These are phyloP conservation scores for Aureobasidium vineae DNA, from an alignment of 2,329 filamentous ascomycete species.

Conservation along the genomic window DNA sequence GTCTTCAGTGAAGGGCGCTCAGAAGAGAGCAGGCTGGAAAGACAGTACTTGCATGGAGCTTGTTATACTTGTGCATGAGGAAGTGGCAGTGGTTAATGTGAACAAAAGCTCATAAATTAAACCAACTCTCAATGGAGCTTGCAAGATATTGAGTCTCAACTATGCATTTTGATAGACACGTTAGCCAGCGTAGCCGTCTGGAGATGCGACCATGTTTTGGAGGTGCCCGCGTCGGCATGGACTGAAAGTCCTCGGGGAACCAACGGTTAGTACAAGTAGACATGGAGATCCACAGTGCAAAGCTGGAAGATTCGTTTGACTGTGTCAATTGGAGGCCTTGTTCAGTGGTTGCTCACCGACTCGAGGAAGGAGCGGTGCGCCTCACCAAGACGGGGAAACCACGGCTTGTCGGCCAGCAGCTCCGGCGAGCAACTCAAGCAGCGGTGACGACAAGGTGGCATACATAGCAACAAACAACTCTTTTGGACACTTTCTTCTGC, in stretches of 20 bases:
- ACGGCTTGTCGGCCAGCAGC: not conserved
- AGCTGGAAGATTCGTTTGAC: not conserved
- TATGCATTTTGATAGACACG: not conserved
- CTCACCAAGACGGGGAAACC: slow-evolving; percentile 19
- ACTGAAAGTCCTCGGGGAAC: not conserved
- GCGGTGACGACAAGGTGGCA: slow-evolving; percentile 14
- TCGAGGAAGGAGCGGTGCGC: slow-evolving; percentile 14
- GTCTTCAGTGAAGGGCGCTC: too few relatives aligned
- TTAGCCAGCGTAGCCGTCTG: not conserved
- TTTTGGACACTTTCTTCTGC: not conserved
- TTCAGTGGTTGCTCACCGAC: not conserved
- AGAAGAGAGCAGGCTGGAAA: too few relatives aligned
- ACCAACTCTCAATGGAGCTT: not conserved
- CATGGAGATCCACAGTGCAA: not conserved
- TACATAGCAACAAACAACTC: slow-evolving; percentile 1
- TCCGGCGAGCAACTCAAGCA: slow-evolving; percentile 3
- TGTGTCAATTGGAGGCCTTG: not conserved
- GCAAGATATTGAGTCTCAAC: not conserved
- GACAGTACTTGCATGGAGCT: too few relatives aligned
- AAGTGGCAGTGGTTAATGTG: too few relatives aligned
- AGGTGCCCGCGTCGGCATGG: too few relatives aligned
- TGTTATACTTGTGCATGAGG: too few relatives aligned
- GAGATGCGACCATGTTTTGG: not conserved
- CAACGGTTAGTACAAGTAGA: not conserved
- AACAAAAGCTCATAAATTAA: too few relatives aligned